phyloP scores from a whole-genome alignment of 192 early-diverging fungal genomes.

The Chytriomyces sp. region DNA sequence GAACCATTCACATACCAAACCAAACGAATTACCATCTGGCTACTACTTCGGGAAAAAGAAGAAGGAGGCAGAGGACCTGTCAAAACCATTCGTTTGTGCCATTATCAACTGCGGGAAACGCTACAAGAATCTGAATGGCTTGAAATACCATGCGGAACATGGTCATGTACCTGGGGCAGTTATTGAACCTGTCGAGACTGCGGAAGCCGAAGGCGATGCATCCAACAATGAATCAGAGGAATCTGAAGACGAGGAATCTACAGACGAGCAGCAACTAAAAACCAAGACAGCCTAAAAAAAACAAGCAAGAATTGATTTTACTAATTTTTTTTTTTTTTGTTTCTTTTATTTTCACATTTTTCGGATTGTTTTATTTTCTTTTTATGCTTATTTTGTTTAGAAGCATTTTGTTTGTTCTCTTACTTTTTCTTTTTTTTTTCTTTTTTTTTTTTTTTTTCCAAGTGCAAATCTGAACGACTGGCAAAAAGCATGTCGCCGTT shows the following conservation, averaged over 20 bases:
- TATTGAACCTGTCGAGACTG: not conserved
- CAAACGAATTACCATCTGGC: slow-evolving; percentile 33
- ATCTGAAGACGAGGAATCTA: not conserved
- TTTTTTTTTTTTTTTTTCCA: no score
- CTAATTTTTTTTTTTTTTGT: not conserved
- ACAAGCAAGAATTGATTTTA: not conserved
- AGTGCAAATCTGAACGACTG: no score
- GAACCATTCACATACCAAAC: slow-evolving; percentile 37
- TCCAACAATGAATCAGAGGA: slow-evolving; percentile 6
- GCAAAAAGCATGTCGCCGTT: no score
- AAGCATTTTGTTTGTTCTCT: no score
- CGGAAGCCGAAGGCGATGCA: not conserved
- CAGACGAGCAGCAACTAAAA: no score
- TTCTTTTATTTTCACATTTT: not conserved
- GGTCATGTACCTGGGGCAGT: slow-evolving; percentile 58
- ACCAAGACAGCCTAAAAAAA: no score
- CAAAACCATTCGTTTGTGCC: slow-evolving; percentile 65
- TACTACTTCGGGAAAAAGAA: slow-evolving; percentile 39
- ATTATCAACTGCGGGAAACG: slow-evolving; percentile 85
- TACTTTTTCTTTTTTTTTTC: no score
- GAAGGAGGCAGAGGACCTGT: slow-evolving; percentile 35
- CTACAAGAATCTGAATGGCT: slow-evolving; percentile 96
- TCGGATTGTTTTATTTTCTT: not conserved
- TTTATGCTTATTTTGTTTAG: no score
- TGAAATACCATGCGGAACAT: slow-evolving; percentile 95